Base-by-base conservation (phyloP, 768 basidiomycete genomes). In the Naganishia kalamii region DNA sequence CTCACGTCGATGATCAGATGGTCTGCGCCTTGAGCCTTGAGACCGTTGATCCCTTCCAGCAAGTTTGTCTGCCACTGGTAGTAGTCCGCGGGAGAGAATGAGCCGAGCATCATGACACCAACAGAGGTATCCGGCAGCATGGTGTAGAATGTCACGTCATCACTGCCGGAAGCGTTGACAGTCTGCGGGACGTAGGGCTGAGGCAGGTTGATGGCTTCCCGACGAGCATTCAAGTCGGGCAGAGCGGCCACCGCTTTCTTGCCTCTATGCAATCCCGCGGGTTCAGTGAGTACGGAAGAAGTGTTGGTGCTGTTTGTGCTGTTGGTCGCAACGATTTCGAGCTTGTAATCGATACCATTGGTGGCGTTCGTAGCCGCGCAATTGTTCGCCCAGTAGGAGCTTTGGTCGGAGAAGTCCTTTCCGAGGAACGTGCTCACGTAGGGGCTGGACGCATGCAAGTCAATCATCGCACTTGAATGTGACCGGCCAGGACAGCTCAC, bases 361-460 rank as follows among this genome's bases (percentile, higher is more conserved):
- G 85, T 85, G 23, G 27, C 62, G 0, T 70, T 65, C 44, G 79
- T 83, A 0, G 83, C 84, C 17, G 80, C 84, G 72, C 86, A 87
- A 69, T 87, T 87, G 64, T 77, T 80, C 1, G 69, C 77, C 85
- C 85, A 87, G 80, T 80, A 86, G 1, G 84, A 83, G 1, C 71
- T 75, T 46, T 72, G 65, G 67, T 87, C 83, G 0, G 81, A 83
- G 75, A 87, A 86, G 3, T 79, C 63, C 3, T 44, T 63, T 8
- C 85, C 85, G 7, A 80, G 44, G 69, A 80, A 85, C 66, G 69
- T 72, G 10, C 85, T 81, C 33, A 85, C 72, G 71, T 80, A 86
- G 0, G 86, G 86, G 25, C 86, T 77, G 5, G 70, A 72, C 4
- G n/a, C 4, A 21, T 29, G 19, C 51, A 32, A 35, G 27, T 32